Conservation (phyloP, 192 early-diverging fungal genomes). For the Phycomyces blakesleeanus region DNA sequence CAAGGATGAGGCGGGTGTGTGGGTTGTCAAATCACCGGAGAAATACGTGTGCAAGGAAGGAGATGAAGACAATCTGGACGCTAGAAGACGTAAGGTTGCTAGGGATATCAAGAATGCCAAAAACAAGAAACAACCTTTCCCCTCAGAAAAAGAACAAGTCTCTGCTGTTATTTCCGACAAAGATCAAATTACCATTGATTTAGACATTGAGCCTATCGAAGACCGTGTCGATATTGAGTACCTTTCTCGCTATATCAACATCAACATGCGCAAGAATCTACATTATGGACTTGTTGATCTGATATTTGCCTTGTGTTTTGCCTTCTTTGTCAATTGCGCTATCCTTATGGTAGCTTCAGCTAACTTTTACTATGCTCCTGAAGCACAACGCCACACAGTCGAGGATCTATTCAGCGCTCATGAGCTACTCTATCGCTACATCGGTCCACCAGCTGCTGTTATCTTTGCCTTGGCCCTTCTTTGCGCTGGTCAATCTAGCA, state of each 20-base stretch:
- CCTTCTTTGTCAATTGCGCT: conserved; percentile 72
- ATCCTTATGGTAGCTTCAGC: conserved; percentile 78
- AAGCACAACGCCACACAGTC: conserved; percentile 32
- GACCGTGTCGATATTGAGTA: conserved; percentile 4
- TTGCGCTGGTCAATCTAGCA: conserved; percentile 70
- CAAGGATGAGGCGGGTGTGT: conserved; percentile 16
- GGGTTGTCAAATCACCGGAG: no score
- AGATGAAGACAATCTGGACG: no score
- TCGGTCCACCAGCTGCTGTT: conserved; percentile 62
- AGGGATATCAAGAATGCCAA: no score
- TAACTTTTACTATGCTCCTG: conserved; percentile 55
- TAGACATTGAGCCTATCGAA: conserved; percentile 7
- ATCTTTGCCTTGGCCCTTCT: conserved; percentile 76
- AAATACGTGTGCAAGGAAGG: no score
- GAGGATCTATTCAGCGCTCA: conserved; percentile 69
- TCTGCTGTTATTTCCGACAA: no score
- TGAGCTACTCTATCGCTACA: conserved; percentile 48
- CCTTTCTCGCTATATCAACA: conserved; percentile 7
- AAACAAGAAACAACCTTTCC: no score
- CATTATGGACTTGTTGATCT: conserved; percentile 61
- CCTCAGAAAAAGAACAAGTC: no score
- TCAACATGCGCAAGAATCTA: conserved; percentile 11
- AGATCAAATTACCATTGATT: no score
- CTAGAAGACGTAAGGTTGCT: no score
- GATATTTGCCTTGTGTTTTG: conserved; percentile 62